Percentiles rank a stretch among this genome's conserved stretches.
Evolutionary conservation across 768 basidiomycete genomes (phyloP).

Genomic region (Gymnopilus junonius): DNA sequence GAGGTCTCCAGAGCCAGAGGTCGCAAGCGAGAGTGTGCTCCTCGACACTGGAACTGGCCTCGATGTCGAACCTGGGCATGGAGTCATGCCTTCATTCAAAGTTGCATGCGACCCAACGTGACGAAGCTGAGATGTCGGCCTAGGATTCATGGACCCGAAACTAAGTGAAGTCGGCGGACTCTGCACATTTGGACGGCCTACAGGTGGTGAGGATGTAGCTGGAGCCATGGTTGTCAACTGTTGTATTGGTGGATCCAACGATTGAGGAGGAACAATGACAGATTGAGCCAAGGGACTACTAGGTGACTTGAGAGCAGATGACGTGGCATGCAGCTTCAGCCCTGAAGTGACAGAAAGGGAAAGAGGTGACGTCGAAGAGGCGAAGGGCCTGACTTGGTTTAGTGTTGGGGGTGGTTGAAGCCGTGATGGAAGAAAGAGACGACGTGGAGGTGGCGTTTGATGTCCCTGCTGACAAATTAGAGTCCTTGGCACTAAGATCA

Average conservation of each 20-base stretch:
- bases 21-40: conserved; percentile 30
- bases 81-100: conserved; percentile 19
- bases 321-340: conserved; percentile 6
- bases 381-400: conserved; percentile 24
- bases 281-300: conserved; percentile 40
- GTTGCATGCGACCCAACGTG: conserved; percentile 29
- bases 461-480: background rate
- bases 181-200: background rate
- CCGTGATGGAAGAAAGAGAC: conserved; percentile 32
- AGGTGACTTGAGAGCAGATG: conserved; percentile 32
- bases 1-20: conserved; percentile 3
- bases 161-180: conserved; percentile 24
- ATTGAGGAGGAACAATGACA: background rate
- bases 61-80: background rate
- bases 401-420: background rate
- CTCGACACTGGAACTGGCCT: conserved; percentile 8
- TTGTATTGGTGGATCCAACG: no score
- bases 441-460: conserved; percentile 16
- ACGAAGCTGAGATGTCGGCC: conserved; percentile 26
- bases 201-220: background rate
- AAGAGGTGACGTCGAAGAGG: conserved; percentile 43
- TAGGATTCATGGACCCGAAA: conserved; percentile 15
- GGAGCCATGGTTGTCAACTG: no score
- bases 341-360: conserved; percentile 33
- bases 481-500: conserved; percentile 1